A percentile compares a stretch with the other conserved stretches of the same genome.
Evolutionary conservation across 2,329 filamentous ascomycete genomes (phyloP).

Genomic region (Diaporthe nobilis): DNA sequence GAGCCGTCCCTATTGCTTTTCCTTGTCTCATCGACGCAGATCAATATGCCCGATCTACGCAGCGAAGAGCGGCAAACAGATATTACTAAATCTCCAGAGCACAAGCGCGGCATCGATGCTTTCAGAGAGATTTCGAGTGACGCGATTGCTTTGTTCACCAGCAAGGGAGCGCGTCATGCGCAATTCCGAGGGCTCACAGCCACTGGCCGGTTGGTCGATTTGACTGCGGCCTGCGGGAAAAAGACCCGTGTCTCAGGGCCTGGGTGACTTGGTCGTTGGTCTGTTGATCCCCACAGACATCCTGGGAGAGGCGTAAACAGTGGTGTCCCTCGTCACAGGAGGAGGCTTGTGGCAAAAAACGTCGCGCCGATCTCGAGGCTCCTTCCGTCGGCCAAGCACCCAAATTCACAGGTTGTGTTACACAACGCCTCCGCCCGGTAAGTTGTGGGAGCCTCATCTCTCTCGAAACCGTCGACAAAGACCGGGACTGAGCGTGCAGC

Average conservation of each 20-base stretch:
- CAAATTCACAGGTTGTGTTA: background rate
- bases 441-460: slow-evolving; percentile 8
- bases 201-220: background rate
- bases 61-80: slow-evolving; percentile 13
- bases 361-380: slow-evolving; percentile 22
- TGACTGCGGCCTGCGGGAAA: slow-evolving; percentile 4
- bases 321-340: background rate
- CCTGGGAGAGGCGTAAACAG: background rate
- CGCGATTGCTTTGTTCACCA: slow-evolving; percentile 9
- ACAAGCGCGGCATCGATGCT: background rate
- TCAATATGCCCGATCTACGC: slow-evolving; percentile 1
- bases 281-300: background rate
- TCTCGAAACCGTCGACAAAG: background rate
- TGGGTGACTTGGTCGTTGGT: background rate
- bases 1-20: slow-evolving; percentile 21
- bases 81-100: background rate
- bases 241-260: slow-evolving; percentile 16
- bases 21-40: slow-evolving; percentile 19
- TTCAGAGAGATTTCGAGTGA: background rate
- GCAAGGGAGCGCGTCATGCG: slow-evolving; percentile 21
- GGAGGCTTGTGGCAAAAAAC: slow-evolving; percentile 14
- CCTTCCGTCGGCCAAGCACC: slow-evolving; percentile 7
- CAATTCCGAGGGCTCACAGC: slow-evolving; percentile 15
- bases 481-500: background rate
- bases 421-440: background rate